phyloP scores from a whole-genome alignment of 176 grass and related monocot species.

The Oryza glumipatula region DNA sequence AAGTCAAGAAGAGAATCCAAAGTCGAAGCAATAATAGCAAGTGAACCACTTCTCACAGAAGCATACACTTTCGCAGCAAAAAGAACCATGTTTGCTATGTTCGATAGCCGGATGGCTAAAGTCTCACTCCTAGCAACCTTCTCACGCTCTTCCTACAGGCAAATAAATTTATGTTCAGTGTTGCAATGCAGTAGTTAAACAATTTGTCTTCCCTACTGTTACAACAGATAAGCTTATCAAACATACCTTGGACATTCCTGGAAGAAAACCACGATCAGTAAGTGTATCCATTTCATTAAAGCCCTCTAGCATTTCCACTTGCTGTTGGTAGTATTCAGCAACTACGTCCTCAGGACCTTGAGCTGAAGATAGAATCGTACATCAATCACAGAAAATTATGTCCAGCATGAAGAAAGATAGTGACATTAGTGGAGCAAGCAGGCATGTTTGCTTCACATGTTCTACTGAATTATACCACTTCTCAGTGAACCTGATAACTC shows the following conservation, averaged over 20 bases:
- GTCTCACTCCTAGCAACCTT: constrained; percentile 83
- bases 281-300: constrained; percentile 99
- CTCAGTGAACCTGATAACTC: background rate
- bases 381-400: background rate
- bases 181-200: background rate
- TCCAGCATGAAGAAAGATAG: background rate
- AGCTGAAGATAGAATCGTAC: constrained; percentile 24
- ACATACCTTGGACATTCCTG: constrained; percentile 89
- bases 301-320: constrained; percentile 96
- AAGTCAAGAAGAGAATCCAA: constrained; percentile 96
- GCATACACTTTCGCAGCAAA: constrained; percentile 96
- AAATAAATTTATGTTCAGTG: constrained; percentile 1
- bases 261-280: constrained; percentile 91
- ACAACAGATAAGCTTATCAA: constrained; percentile 12
- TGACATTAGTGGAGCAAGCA: background rate
- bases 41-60: constrained; percentile 81
- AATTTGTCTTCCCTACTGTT: constrained; percentile 7
- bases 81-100: constrained; percentile 95
- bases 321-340: constrained; percentile 94
- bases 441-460: background rate
- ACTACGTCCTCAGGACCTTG: constrained; percentile 78
- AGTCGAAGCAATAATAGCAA: constrained; percentile 92
- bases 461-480: background rate
- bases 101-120: constrained; percentile 79
- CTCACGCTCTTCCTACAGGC: constrained; percentile 75